phyloP scores from a whole-genome alignment of 805 yeast genomes.

The Suhomyces emberorum region DNA sequence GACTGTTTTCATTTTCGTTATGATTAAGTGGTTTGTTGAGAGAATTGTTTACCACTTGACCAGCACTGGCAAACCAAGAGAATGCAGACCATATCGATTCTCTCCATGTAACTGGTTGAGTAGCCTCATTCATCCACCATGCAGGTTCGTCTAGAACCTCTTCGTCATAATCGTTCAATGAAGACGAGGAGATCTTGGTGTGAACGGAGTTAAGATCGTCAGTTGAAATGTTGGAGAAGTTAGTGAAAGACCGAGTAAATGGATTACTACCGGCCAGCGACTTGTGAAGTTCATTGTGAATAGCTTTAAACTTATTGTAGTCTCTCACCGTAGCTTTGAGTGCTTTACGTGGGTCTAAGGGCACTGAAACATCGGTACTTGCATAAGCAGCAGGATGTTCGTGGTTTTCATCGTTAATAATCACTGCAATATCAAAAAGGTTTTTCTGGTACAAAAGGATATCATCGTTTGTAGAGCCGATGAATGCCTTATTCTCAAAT shows the following conservation, averaged over 20 bases:
- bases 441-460: slow-evolving; percentile 52
- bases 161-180: slow-evolving; percentile 2
- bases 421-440: slow-evolving; percentile 46
- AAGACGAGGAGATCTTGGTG: slow-evolving; percentile 23
- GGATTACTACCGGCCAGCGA: not conserved
- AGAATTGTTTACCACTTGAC: slow-evolving; percentile 39
- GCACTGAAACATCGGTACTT: slow-evolving; percentile 3
- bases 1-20: slow-evolving; percentile 8
- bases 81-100: slow-evolving; percentile 66
- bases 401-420: slow-evolving; percentile 15
- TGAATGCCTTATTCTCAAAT: slow-evolving; percentile 33
- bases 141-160: slow-evolving; percentile 24
- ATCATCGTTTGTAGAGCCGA: slow-evolving; percentile 67
- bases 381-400: slow-evolving; percentile 14
- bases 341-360: slow-evolving; percentile 9
- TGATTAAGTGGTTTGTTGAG: not conserved
- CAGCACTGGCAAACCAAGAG: slow-evolving; percentile 88
- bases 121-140: slow-evolving; percentile 43
- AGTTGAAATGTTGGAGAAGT: slow-evolving; percentile 14
- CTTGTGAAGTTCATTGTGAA: slow-evolving; percentile 20
- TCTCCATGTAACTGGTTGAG: slow-evolving; percentile 52
- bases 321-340: slow-evolving; percentile 35
- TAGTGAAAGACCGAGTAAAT: slow-evolving; percentile 4
- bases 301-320: slow-evolving; percentile 32
- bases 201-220: slow-evolving; percentile 30